phyloP scores from a whole-genome alignment of 2,329 filamentous ascomycete species.

The Tolypocladium ovalisporum region DNA sequence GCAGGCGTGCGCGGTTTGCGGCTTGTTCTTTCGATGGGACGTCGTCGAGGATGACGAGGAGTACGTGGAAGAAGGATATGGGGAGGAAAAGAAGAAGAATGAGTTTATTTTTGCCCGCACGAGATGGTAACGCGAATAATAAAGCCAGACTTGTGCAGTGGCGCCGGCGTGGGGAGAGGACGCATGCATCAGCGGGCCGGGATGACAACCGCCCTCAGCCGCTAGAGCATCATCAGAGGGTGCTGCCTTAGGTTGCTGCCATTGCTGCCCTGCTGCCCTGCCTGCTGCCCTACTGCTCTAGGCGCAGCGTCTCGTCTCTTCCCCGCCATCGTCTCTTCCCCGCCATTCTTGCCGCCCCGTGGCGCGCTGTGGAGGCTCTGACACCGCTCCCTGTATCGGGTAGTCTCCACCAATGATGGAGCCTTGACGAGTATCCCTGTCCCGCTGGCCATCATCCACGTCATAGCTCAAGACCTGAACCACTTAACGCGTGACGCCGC shows the following conservation, averaged over 20 bases:
- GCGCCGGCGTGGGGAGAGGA: not conserved
- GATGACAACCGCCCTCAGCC: not conserved
- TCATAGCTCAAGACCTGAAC: not conserved
- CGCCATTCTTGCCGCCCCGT: not conserved
- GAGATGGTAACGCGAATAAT: not conserved
- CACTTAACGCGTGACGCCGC: constrained; percentile 5
- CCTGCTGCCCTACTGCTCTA: no score
- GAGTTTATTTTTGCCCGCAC: not conserved
- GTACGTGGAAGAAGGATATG: not conserved
- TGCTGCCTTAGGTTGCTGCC: not conserved
- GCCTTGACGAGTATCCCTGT: not conserved
- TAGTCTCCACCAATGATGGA: not conserved
- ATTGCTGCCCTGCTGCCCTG: no score
- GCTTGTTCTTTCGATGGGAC: not conserved
- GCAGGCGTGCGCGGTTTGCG: not conserved
- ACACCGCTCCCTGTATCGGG: not conserved
- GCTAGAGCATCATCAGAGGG: not conserved
- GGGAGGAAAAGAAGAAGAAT: not conserved
- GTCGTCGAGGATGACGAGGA: not conserved
- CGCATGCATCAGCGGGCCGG: not conserved
- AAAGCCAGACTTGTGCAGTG: not conserved
- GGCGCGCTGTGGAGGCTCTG: not conserved
- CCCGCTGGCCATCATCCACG: not conserved
- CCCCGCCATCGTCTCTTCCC: not conserved
- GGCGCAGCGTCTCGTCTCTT: no score